Base-by-base conservation (phyloP, 768 basidiomycete species). In the Coprinopsis marcescibilis region DNA sequence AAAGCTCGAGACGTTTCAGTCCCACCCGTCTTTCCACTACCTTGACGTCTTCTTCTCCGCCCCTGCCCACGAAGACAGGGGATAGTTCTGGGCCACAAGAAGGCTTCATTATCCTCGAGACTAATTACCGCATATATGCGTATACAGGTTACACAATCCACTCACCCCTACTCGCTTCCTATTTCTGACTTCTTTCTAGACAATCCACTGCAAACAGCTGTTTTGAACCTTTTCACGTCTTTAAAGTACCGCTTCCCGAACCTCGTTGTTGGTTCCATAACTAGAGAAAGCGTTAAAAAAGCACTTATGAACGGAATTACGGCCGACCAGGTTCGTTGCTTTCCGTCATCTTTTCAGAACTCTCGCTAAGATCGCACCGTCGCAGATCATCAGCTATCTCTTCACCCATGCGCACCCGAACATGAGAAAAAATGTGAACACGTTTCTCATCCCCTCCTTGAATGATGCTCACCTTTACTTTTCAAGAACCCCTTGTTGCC, bases 311-410 rank as follows among this genome's bases (percentile, higher is more conserved):
- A 94, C 62, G 96, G 96, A 24, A 99, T 99, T 53, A 89, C 91
- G 48, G 94, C 96, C 45, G 88, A 92, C 58, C 96, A 98, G 77
- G 93, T 90, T 57, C 43, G 73, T 60, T 45, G 45, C 55, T 39
- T 49, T 52, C 43, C 49, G 55, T 44, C 50, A 51, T 50, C 51
- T 44, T 32, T 40, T 43, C 26, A 49, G 45, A 40, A 27, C 52
- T 37, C 38, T 52, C 46, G 43, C 36, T 58, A n/a, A n/a, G n/a
- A n/a, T n/a, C n/a, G n/a, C n/a, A n/a, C n/a, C n/a, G n/a, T n/a
- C n/a, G n/a, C n/a, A 98, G 92, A 96, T 98, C 62, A 94, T 99
- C 62, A 86, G 85, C 61, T 98, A 98, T 65, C 76, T 99, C 33
- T 80, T 84, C 20, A 85, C 87, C 36, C 93, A 98, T 66, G 96